phyloP scores from a whole-genome alignment of 2,329 filamentous ascomycete species.

The Xylaria sp. region DNA sequence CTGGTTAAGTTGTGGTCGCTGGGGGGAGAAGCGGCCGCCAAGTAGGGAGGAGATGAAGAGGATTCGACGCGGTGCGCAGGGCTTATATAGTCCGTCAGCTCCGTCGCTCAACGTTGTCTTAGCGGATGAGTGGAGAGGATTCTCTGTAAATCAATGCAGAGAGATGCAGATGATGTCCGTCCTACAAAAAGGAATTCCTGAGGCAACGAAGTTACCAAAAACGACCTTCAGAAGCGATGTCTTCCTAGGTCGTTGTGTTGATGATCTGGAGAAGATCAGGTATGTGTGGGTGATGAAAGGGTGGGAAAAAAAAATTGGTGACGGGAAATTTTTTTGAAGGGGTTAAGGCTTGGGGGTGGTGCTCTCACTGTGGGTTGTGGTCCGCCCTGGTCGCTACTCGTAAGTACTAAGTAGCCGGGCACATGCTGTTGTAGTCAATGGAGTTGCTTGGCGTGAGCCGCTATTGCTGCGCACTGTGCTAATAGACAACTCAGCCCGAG shows the following conservation, averaged over 20 bases:
- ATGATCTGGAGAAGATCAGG: constrained; percentile 46
- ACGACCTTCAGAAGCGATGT: constrained; percentile 45
- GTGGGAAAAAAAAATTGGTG: constrained; percentile 45
- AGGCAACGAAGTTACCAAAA: constrained; percentile 37
- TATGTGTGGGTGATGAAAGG: constrained; percentile 43
- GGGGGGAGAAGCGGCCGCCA: constrained; percentile 22
- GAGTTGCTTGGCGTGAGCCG: background rate
- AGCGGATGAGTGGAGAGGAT: constrained; percentile 42
- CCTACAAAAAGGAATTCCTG: constrained; percentile 39
- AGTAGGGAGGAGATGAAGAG: constrained; percentile 21
- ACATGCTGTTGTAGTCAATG: background rate
- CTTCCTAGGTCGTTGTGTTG: constrained; percentile 44
- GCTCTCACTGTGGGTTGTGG: constrained; percentile 27
- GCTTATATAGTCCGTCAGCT: constrained; percentile 35
- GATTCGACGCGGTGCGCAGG: constrained; percentile 41
- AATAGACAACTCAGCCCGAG: constrained; percentile 14
- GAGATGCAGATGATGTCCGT: constrained; percentile 43
- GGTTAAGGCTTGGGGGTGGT: constrained; percentile 39
- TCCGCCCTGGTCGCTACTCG: constrained; percentile 8
- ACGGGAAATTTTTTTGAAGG: constrained; percentile 48
- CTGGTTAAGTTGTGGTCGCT: constrained; percentile 29
- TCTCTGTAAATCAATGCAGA: constrained; percentile 48
- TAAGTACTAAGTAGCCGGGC: background rate
- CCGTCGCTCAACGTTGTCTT: constrained; percentile 41
- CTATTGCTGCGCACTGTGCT: constrained; percentile 18